phyloP scores from a whole-genome alignment of 805 yeast genomes.

The Candida krabiensis region DNA sequence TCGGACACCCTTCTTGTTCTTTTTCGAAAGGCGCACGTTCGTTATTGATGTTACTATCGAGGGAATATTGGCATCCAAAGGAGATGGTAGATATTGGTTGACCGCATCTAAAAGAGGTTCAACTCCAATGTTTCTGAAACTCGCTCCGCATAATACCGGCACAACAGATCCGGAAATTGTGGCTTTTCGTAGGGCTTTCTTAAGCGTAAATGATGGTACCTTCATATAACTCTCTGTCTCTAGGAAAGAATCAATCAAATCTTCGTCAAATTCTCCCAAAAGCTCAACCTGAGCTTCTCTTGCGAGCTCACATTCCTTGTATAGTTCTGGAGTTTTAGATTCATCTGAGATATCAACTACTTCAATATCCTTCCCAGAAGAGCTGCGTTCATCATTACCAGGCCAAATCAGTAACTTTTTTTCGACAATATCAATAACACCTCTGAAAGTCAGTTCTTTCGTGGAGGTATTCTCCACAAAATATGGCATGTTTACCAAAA shows the following conservation, averaged over 20 bases:
- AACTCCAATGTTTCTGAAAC: conserved; percentile 90
- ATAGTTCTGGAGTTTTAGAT: conserved; percentile 32
- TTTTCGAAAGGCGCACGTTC: conserved; percentile 18
- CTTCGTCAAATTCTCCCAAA: conserved; percentile 79
- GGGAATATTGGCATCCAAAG: conserved; percentile 62
- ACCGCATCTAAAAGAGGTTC: conserved; percentile 91
- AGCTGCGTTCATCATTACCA: conserved; percentile 21
- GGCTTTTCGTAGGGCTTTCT: conserved; percentile 58
- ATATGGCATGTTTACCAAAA: conserved; percentile 74
- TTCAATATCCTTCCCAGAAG: conserved; percentile 51
- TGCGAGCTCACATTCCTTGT: conserved; percentile 51
- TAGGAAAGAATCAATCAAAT: conserved; percentile 71
- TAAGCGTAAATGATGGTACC: conserved; percentile 57
- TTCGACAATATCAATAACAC: conserved; percentile 75
- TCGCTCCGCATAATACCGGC: conserved; percentile 91
- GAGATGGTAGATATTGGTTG: conserved; percentile 77
- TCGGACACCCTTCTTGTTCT: conserved; percentile 15
- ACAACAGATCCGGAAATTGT: conserved; percentile 58
- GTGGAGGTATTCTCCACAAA: conserved; percentile 46
- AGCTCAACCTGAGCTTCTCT: conserved; percentile 82
- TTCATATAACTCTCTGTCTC: conserved; percentile 72
- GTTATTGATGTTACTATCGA: conserved; percentile 36
- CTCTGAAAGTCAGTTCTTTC: conserved; percentile 48
- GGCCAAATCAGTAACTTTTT: conserved; percentile 59
- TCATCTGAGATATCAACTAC: conserved; percentile 44